phyloP scores from a whole-genome alignment of 106 monocot genomes.

The Ottelia alismoides region DNA sequence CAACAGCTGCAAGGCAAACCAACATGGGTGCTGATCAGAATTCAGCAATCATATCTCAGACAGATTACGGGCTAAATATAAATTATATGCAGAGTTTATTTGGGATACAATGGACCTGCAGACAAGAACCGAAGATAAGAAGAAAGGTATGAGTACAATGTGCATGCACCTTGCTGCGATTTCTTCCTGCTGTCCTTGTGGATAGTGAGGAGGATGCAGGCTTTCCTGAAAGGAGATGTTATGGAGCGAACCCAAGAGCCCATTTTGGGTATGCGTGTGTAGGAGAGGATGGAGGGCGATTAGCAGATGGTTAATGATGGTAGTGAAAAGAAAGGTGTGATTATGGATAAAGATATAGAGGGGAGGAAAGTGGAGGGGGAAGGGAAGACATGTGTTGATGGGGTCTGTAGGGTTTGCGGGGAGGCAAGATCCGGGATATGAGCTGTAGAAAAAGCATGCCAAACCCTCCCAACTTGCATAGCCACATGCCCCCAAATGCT shows the following conservation, averaged over 20 bases:
- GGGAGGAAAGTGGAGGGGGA: slow-evolving; percentile 1
- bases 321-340: neutral
- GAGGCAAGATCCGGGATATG: slow-evolving; percentile 54
- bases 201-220: slow-evolving; percentile 32
- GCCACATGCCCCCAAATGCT: too few species aligned
- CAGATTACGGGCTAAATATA: neutral
- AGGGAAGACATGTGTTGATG: neutral
- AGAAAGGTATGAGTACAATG: slow-evolving; percentile 5
- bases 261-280: slow-evolving; percentile 10
- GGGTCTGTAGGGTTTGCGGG: neutral
- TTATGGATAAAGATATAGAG: slow-evolving; percentile 8
- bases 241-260: slow-evolving; percentile 73
- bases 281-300: neutral
- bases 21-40: too few species aligned
- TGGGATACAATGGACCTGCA: neutral
- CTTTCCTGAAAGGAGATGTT: slow-evolving; percentile 58
- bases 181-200: slow-evolving; percentile 12
- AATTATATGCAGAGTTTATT: too few species aligned
- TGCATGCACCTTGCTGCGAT: slow-evolving; percentile 35
- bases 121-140: too few species aligned
- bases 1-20: neutral
- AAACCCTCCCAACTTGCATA: too few species aligned
- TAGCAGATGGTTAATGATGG: neutral
- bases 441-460: slow-evolving; percentile 4
- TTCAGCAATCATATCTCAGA: too few species aligned